Evolutionary conservation across 345 rosid genomes (phyloP).

Genomic region (Geranium rotundifolium): DNA sequence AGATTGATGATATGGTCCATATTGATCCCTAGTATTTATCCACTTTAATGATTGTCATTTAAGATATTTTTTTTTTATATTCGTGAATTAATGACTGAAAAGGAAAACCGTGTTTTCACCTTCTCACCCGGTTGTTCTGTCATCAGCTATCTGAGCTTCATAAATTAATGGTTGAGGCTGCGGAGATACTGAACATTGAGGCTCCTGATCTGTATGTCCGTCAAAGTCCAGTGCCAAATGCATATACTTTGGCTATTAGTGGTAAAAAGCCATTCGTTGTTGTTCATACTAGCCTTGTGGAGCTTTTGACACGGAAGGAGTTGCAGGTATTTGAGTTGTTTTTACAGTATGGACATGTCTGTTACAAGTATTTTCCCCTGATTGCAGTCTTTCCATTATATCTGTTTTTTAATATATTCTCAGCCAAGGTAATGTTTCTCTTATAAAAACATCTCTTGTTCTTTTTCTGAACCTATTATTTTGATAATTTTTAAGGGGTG

Average conservation of each 20-base stretch:
- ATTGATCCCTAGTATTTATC: not conserved
- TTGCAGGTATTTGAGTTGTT: constrained; percentile 55
- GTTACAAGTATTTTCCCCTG: not conserved
- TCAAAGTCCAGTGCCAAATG: constrained; percentile 89
- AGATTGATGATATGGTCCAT: not conserved
- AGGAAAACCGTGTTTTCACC: not conserved
- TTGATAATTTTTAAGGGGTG: not conserved
- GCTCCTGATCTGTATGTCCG: constrained; percentile 88
- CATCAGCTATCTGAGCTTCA: constrained; percentile 80
- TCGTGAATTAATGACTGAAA: not conserved
- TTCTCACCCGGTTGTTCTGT: constrained; percentile 3
- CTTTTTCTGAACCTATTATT: too few species aligned
- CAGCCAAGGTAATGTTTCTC: not conserved
- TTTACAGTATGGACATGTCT: not conserved
- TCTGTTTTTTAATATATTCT: not conserved
- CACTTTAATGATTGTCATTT: not conserved
- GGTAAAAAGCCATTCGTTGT: constrained; percentile 93
- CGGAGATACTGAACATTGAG: constrained; percentile 61
- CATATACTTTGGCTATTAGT: constrained; percentile 76
- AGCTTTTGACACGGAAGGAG: constrained; percentile 71
- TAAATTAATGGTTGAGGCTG: constrained; percentile 70
- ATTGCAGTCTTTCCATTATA: not conserved
- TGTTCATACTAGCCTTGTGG: constrained; percentile 82
- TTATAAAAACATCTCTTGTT: not conserved
- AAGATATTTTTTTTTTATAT: not conserved